phyloP scores from a whole-genome alignment of 2,329 filamentous ascomycete species.

The Colletotrichum sp. region DNA sequence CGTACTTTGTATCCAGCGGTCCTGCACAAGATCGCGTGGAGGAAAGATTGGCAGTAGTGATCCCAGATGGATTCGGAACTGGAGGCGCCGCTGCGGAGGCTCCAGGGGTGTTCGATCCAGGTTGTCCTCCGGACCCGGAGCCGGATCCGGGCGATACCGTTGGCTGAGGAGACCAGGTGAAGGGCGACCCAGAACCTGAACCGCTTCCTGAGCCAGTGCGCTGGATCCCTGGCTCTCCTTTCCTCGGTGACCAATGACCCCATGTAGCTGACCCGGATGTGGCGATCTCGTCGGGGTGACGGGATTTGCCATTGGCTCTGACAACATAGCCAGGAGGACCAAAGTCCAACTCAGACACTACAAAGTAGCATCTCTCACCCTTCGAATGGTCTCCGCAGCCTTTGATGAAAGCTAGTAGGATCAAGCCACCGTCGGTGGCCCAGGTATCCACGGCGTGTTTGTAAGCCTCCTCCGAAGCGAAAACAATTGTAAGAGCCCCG shows the following conservation, averaged over 20 bases:
- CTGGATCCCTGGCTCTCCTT: background rate
- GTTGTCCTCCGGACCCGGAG: background rate
- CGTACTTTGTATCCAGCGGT: slow-evolving; percentile 24
- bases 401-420: slow-evolving; percentile 29
- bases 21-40: background rate
- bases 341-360: slow-evolving; percentile 23
- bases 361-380: slow-evolving; percentile 35
- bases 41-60: background rate
- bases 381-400: slow-evolving; percentile 30
- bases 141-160: background rate
- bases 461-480: background rate
- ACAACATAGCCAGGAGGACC: slow-evolving; percentile 18
- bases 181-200: background rate
- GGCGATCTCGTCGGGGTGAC: background rate
- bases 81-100: background rate
- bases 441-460: slow-evolving; percentile 18
- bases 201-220: background rate
- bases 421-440: slow-evolving; percentile 21
- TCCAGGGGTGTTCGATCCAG: background rate
- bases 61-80: background rate
- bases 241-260: background rate
- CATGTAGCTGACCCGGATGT: background rate
- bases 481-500: background rate
- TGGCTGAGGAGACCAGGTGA: background rate
- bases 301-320: slow-evolving; percentile 22